Percentiles rank a stretch among this genome's conserved stretches.
Evolutionary conservation across 2,329 filamentous ascomycete genomes (phyloP).

Genomic region (Neopestalotiopsis sp.): DNA sequence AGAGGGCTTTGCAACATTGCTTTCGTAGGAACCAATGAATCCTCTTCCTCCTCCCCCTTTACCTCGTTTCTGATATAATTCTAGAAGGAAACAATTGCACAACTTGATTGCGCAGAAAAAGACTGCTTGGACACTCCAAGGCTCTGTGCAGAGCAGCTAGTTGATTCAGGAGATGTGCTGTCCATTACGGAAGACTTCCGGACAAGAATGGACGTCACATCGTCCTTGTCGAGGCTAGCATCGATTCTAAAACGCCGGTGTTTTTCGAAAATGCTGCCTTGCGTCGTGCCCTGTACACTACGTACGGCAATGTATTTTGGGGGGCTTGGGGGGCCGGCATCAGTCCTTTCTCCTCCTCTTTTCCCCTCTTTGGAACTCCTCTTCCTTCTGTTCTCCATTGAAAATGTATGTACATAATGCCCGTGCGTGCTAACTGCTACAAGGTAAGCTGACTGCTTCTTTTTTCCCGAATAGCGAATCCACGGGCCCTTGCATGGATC

Average conservation of each 20-base stretch:
- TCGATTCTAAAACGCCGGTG: constrained; percentile 3
- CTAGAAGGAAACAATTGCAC: neutral
- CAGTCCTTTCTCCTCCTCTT: neutral
- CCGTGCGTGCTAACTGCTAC: neutral
- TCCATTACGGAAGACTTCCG: constrained; percentile 9
- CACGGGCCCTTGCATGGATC: neutral
- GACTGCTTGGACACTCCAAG: neutral
- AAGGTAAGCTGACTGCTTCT: neutral
- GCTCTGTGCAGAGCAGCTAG: constrained; percentile 10
- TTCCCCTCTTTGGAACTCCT: neutral
- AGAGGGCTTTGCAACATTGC: constrained; percentile 10
- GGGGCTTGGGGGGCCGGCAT: neutral
- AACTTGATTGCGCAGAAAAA: neutral
- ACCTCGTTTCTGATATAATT: constrained; percentile 5
- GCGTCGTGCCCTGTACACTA: no score
- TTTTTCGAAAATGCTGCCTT: neutral
- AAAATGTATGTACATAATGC: neutral
- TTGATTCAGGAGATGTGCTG: constrained; percentile 8
- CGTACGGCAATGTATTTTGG: neutral
- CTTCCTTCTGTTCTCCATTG: neutral
- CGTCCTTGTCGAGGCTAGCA: constrained; percentile 1
- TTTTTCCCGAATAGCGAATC: neutral
- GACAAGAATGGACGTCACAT: constrained; percentile 13
- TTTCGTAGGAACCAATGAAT: neutral
- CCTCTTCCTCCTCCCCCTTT: neutral